Evolutionary conservation across 352 stramenopile species (phyloP), one percentile per base, ranked within the genome.

Genomic region (Peronospora belbahrii): DNA sequence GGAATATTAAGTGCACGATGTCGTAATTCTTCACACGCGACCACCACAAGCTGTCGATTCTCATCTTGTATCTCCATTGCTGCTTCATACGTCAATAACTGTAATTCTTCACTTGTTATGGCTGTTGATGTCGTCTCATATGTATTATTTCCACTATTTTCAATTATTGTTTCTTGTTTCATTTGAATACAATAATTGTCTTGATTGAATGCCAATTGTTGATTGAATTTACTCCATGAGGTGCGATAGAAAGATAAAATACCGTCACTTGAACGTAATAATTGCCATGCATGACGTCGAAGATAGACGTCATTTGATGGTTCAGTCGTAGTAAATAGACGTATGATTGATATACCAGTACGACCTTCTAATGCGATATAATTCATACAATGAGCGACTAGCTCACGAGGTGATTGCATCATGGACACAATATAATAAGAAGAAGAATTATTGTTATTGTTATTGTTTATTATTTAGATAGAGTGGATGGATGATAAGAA

Each of bases 1-100:
- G 76, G 56, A 27, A 88, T 70, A 51, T 86, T 88, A 2, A 91
- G 62, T 41, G 74, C 79, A 25, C 79, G 79, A 28, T 77, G 50
- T 1, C 79, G 79, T 22, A 90, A 52, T 40, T 83, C 70, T 15
- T 76, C 59, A 14, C 79, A 85, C n/a, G 75, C 79, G 1, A 74
- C 61, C 2, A 82, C 70, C 14, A 67, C 53, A 0, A 44, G 23
- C 11, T 44, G 32, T 15, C 30, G 25, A n/a, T 48, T 17, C n/a
- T 51, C 31, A n/a, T n/a, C n/a, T n/a, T n/a, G n/a, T n/a, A n/a
- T n/a, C 6, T 14, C 18, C 22, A 48, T 37, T 13, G 37, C 49
- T 2, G 49, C 35, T 25, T 65, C 61, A 30, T 59, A 69, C 27
- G 42, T 42, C 20, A 71, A 33, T 8, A 47, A 18, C 38, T 31